Evolutionary conservation across 1,139 yeast genomes (phyloP), one percentile per base, ranked within the genome.

Genomic region (Meyerozyma sp.): DNA sequence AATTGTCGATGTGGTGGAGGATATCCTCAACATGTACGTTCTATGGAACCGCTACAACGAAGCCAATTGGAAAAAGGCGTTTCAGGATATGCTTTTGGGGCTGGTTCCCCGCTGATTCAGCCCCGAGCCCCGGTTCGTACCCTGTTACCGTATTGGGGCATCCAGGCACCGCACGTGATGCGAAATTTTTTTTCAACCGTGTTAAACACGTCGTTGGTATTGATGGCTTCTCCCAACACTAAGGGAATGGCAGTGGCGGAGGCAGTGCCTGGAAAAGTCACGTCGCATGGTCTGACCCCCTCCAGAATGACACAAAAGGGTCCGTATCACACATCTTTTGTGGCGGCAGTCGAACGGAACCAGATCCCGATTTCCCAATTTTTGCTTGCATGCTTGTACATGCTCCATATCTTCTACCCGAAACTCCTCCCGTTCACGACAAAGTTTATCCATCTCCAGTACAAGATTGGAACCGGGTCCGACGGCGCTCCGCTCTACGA

Each of bases 21-120:
- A 89, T 53, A 68, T 89, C 59, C 72, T 90, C 41, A 80, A 85
- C 7, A 65, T 90, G 3, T 90, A 90, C 59, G 91, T 85, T 41
- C 74, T 81, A 10, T 90, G 97, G 97, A 91, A 86, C 52, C 62
- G 80, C 23, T 90, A 86, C 56, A 90, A 86, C 55, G 97, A 90
- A 58, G 61, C 54, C 27, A 56, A 52, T 16, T 72, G 71, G 35
- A 69, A 69, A 45, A 68, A 68, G 50, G 67, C 75, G 4, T 53
- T 73, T 32, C 77, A 70, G 51, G 51, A 58, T 44, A 71, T 73
- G 77, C 52, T 73, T 3, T 27, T 27, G 29, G 29, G 29, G 23
- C 23, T 5, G 29, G 29, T 27, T 5, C 29, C 29, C 29, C 29
- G 29, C 29, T 27, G 7, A n/a, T n/a, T 8, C 18, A 13, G 14